Percentiles rank a stretch among this genome's conserved stretches.
Evolutionary conservation across 768 basidiomycete species (phyloP).

Genomic region (Amanita brunnescens): DNA sequence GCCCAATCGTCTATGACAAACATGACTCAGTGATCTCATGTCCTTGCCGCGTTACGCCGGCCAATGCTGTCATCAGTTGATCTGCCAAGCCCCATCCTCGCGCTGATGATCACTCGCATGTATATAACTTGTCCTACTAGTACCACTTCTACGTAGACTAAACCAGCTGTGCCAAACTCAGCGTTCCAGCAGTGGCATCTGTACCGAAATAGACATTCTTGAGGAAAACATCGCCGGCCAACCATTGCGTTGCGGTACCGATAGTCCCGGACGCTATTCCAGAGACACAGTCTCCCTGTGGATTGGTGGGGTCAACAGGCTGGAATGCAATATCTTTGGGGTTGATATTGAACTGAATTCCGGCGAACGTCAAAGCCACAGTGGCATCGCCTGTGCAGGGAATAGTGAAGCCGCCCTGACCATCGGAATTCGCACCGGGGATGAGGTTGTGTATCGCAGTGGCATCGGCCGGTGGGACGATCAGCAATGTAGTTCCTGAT

Average conservation of each 20-base stretch:
- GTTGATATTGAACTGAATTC: constrained; percentile 45
- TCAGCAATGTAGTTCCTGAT: constrained; percentile 38
- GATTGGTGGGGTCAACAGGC: constrained; percentile 38
- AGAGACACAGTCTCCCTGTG: constrained; percentile 58
- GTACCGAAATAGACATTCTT: constrained; percentile 73
- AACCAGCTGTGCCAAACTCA: constrained; percentile 50
- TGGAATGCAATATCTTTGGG: constrained; percentile 56
- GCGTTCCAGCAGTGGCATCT: constrained; percentile 45
- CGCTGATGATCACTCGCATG: neutral
- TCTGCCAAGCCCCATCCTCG: neutral
- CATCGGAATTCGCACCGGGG: constrained; percentile 30
- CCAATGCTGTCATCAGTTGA: neutral
- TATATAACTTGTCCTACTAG: too few relatives aligned
- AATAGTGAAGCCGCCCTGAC: constrained; percentile 43
- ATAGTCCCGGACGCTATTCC: constrained; percentile 60
- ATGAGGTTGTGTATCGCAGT: constrained; percentile 34
- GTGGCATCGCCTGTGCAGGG: constrained; percentile 35
- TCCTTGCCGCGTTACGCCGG: neutral
- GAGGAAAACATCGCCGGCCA: constrained; percentile 68
- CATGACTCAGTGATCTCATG: neutral
- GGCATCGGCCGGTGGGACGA: constrained; percentile 35
- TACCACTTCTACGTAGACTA: constrained; percentile 8
- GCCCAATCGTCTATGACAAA: neutral
- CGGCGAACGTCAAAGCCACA: constrained; percentile 41
- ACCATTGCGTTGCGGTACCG: constrained; percentile 56